These are phyloP conservation scores for Entonaema liquescens DNA, from an alignment of 495 filamentous ascomycete genomes.

Conservation along the genomic window DNA sequence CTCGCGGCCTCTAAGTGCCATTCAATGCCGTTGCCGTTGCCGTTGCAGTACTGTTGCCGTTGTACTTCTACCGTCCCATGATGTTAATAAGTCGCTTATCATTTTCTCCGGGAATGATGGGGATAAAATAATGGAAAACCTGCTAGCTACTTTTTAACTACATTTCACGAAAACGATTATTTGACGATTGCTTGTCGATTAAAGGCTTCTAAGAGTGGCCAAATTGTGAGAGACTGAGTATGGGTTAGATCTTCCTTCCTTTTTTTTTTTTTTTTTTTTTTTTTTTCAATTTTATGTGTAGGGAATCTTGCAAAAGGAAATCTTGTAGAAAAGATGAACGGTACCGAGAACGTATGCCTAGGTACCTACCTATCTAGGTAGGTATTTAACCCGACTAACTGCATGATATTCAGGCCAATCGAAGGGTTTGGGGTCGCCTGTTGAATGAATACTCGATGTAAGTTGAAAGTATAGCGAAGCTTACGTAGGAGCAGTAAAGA, in stretches of 20 bases:
- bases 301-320: neutral
- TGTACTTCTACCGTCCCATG: neutral
- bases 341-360: neutral
- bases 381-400: too few relatives aligned
- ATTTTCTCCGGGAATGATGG: conserved; percentile 12
- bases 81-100: neutral
- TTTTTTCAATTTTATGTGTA: neutral
- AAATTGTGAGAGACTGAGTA: neutral
- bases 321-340: neutral
- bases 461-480: too few relatives aligned
- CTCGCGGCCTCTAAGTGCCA: neutral
- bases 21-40: too few relatives aligned
- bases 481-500: neutral
- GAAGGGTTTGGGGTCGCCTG: too few relatives aligned
- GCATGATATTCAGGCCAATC: too few relatives aligned
- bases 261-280: neutral
- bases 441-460: too few relatives aligned
- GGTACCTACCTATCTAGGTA: too few relatives aligned
- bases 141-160: neutral
- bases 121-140: neutral
- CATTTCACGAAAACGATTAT: neutral
- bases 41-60: too few relatives aligned
- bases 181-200: neutral
- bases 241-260: neutral
- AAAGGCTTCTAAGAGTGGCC: neutral